A percentile compares a stretch with the other conserved stretches of the same genome.
phyloP scores from a whole-genome alignment of 108 stramenopile genomes.

The Skeletonema costatum region DNA sequence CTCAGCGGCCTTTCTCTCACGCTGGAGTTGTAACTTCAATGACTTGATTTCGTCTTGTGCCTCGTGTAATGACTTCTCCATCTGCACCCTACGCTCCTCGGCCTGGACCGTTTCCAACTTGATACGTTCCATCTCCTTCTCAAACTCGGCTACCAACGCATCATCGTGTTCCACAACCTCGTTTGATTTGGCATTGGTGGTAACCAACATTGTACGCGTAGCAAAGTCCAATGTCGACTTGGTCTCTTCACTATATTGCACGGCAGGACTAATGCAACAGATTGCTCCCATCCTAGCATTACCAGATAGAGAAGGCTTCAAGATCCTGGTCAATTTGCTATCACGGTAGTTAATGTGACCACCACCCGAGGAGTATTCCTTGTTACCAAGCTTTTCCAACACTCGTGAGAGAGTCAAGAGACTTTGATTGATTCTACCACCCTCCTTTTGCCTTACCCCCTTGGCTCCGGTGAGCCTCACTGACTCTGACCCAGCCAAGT shows the following conservation, averaged over 20 bases:
- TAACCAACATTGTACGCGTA: slow-evolving; percentile 98
- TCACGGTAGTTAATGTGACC: slow-evolving; percentile 98
- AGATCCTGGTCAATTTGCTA: slow-evolving; percentile 97
- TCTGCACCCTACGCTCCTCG: slow-evolving; percentile 27
- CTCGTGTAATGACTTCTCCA: slow-evolving; percentile 26
- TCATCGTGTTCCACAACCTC: slow-evolving; percentile 56
- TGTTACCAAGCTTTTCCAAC: slow-evolving; percentile 94
- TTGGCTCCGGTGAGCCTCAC: slow-evolving; percentile 57
- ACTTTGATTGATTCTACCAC: slow-evolving; percentile 97
- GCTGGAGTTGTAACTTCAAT: slow-evolving; percentile 7
- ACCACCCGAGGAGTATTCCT: slow-evolving; percentile 58
- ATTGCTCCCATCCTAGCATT: slow-evolving; percentile 83
- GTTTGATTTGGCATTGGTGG: slow-evolving; percentile 98
- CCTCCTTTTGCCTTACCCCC: slow-evolving; percentile 87
- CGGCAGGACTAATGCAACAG: slow-evolving; percentile 95
- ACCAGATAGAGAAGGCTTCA: slow-evolving; percentile 95
- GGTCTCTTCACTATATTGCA: slow-evolving; percentile 98
- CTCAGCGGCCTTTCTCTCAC: not conserved
- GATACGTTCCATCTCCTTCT: slow-evolving; percentile 44
- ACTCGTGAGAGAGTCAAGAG: slow-evolving; percentile 98
- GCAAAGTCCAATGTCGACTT: slow-evolving; percentile 98
- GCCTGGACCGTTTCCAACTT: slow-evolving; percentile 37
- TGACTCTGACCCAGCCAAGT: slow-evolving; percentile 63
- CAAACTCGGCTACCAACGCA: slow-evolving; percentile 29
- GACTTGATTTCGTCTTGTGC: slow-evolving; percentile 33